Conservation (phyloP, 106 monocot species). For the Phalaenopsis equestris region DNA sequence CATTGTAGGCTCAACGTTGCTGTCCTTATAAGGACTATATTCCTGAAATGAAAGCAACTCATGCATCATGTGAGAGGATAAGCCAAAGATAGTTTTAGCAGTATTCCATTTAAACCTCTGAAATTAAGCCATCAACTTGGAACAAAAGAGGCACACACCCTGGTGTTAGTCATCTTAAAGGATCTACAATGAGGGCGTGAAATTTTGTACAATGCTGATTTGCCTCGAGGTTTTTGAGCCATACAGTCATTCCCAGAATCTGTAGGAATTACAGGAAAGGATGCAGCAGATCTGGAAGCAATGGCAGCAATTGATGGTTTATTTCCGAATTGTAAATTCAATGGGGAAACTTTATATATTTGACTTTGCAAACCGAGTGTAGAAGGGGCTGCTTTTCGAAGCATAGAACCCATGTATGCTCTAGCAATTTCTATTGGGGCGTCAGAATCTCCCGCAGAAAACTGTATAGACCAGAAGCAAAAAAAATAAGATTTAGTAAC, state of each 20-base stretch:
- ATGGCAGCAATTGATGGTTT: neutral
- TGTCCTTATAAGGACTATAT: slow-evolving; percentile 3
- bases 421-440: slow-evolving; percentile 59
- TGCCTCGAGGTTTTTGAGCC: slow-evolving; percentile 41
- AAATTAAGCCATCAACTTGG: slow-evolving; percentile 5
- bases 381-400: slow-evolving; percentile 22
- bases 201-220: slow-evolving; percentile 58
- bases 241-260: slow-evolving; percentile 30
- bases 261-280: slow-evolving; percentile 20
- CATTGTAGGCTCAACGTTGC: neutral
- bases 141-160: neutral
- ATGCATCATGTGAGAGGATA: neutral
- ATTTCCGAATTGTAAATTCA: neutral
- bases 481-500: neutral
- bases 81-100: neutral
- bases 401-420: slow-evolving; percentile 42
- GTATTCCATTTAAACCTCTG: neutral
- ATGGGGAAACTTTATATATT: slow-evolving; percentile 5
- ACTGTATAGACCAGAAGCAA: neutral
- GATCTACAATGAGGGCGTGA: slow-evolving; percentile 53
- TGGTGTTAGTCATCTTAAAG: neutral
- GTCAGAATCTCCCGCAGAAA: slow-evolving; percentile 12
- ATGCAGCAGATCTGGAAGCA: slow-evolving; percentile 14
- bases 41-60: slow-evolving; percentile 6
- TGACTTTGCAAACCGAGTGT: slow-evolving; percentile 20